Percentiles rank a stretch among this genome's conserved stretches.
These are phyloP conservation scores for Rutstroemia sp. DNA, from an alignment of 2,329 filamentous ascomycete species.

Conservation along the genomic window DNA sequence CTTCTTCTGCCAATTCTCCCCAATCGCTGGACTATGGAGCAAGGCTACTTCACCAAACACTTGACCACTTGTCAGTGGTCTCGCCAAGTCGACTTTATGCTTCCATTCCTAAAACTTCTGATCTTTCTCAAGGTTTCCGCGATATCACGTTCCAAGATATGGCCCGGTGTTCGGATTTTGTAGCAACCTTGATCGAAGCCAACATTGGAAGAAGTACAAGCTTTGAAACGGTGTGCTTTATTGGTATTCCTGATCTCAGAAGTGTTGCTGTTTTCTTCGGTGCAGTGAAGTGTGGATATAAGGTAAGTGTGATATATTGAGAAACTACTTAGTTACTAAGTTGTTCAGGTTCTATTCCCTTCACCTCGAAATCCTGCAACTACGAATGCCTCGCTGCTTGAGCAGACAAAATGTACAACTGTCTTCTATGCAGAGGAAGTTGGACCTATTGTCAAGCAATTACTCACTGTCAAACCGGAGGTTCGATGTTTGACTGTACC, in stretches of 20 bases:
- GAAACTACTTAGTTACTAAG: background rate
- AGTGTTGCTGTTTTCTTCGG: slow-evolving; percentile 6
- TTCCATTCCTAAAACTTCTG: background rate
- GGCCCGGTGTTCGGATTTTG: slow-evolving; percentile 14
- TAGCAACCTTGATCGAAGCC: slow-evolving; percentile 19
- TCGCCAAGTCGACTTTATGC: background rate
- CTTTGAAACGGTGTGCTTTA: slow-evolving; percentile 35
- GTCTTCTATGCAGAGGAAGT: slow-evolving; percentile 1
- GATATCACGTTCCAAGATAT: slow-evolving; percentile 13
- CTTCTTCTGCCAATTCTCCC: background rate
- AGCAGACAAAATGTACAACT: slow-evolving; percentile 3
- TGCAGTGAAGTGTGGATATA: slow-evolving; percentile 8
- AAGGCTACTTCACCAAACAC: background rate
- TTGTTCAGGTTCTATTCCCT: slow-evolving; percentile 4
- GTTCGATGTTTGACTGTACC: background rate
- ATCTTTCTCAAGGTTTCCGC: slow-evolving; percentile 4
- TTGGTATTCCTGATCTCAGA: slow-evolving; percentile 26
- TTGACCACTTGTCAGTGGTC: background rate
- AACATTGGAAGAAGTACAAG: background rate
- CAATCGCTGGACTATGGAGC: background rate
- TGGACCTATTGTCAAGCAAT: background rate
- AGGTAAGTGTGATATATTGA: background rate
- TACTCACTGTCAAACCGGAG: background rate
- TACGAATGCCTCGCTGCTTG: slow-evolving; percentile 1
- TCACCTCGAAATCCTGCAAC: slow-evolving; percentile 7